These are phyloP conservation scores for Leccinum subgranulosum DNA, from an alignment of 768 basidiomycete species.

Conservation along the genomic window DNA sequence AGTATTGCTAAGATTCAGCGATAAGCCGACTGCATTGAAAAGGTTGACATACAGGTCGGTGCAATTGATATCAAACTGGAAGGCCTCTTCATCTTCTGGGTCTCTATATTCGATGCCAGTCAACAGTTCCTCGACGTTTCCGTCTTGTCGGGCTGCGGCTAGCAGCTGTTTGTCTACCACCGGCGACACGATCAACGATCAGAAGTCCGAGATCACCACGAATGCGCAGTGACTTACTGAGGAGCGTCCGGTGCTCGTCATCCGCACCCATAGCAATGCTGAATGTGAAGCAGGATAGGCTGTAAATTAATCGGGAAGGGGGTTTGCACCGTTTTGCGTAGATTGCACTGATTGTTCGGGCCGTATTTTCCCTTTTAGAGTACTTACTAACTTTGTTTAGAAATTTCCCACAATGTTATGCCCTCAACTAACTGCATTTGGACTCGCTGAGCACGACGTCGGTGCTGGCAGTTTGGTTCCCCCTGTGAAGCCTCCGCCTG, in stretches of 20 bases:
- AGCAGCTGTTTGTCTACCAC: conserved; percentile 26
- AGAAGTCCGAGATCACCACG: not conserved
- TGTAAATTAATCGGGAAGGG: not conserved
- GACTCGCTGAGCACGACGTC: too few species aligned
- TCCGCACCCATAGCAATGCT: conserved; percentile 11
- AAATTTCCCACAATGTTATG: too few species aligned
- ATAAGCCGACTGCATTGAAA: not conserved
- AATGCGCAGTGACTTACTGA: conserved; percentile 14
- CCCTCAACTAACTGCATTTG: too few species aligned
- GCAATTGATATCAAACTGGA: conserved; percentile 33
- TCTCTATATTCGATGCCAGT: conserved; percentile 20
- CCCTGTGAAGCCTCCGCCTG: too few species aligned
- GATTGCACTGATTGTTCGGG: not conserved
- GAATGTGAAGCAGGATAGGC: not conserved
- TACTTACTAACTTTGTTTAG: too few species aligned
- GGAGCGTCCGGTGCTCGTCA: conserved; percentile 12
- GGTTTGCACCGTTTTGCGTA: too few species aligned
- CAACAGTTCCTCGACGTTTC: conserved; percentile 27
- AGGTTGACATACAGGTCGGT: conserved; percentile 24
- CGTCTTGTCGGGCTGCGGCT: conserved; percentile 21
- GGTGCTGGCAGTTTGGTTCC: too few species aligned
- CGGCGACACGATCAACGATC: not conserved
- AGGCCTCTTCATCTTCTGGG: conserved; percentile 8
- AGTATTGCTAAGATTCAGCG: not conserved
- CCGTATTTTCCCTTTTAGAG: not conserved